phyloP scores from a whole-genome alignment of 2,329 filamentous ascomycete genomes.

The Ascochyta clinopodiicola region DNA sequence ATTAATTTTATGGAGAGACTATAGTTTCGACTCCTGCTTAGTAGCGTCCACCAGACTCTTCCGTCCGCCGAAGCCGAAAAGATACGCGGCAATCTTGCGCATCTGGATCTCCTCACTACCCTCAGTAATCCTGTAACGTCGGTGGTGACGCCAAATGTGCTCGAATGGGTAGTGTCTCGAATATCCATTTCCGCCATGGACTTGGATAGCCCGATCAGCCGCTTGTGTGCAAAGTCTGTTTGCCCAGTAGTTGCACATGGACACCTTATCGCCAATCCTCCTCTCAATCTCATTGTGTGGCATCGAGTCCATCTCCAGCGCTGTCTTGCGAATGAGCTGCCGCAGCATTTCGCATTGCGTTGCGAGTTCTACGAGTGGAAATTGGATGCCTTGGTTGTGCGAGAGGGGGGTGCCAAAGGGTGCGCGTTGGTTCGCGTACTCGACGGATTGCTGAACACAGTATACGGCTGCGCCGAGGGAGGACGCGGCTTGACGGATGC shows the following conservation, averaged over 20 bases:
- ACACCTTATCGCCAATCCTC: slow-evolving; percentile 66
- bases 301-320: slow-evolving; percentile 66
- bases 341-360: slow-evolving; percentile 69
- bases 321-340: slow-evolving; percentile 66
- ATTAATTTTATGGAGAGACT: neutral
- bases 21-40: slow-evolving; percentile 41
- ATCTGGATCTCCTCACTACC: slow-evolving; percentile 71
- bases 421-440: slow-evolving; percentile 61
- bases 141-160: slow-evolving; percentile 70
- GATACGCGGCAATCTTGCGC: slow-evolving; percentile 66
- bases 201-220: slow-evolving; percentile 68
- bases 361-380: slow-evolving; percentile 67
- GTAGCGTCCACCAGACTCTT: slow-evolving; percentile 48
- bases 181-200: slow-evolving; percentile 67
- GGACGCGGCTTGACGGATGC: slow-evolving; percentile 68
- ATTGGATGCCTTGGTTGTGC: slow-evolving; percentile 68
- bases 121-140: slow-evolving; percentile 68
- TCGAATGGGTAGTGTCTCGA: slow-evolving; percentile 66
- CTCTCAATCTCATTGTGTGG: slow-evolving; percentile 62
- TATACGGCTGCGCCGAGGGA: slow-evolving; percentile 66
- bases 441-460: slow-evolving; percentile 64
- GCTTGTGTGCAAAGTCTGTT: slow-evolving; percentile 67
- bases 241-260: slow-evolving; percentile 72
- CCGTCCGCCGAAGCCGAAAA: slow-evolving; percentile 62
- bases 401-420: slow-evolving; percentile 65